Conservation (phyloP, 345 rosid species). For the Dimocarpus longan region DNA sequence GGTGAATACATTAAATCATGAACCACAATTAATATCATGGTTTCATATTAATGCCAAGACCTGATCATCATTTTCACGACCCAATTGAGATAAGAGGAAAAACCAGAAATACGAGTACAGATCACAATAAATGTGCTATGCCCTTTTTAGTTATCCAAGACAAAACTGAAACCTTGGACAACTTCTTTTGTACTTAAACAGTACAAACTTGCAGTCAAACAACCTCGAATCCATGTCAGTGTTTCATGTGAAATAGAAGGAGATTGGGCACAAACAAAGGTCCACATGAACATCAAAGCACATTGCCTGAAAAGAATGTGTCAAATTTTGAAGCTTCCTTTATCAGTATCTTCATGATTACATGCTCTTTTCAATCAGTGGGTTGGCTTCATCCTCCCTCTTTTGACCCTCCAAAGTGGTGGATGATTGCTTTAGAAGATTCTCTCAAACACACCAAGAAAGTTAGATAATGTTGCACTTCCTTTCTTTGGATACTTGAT, state of each 20-base stretch:
- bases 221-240: constrained; percentile 7
- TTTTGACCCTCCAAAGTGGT: constrained; percentile 14
- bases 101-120: too few relatives aligned
- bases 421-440: constrained; percentile 32
- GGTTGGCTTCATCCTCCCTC: constrained; percentile 6
- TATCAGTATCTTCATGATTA: constrained; percentile 16
- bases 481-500: not conserved
- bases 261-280: constrained; percentile 15
- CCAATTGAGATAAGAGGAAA: too few relatives aligned
- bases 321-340: constrained; percentile 17
- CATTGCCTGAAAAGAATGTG: not conserved
- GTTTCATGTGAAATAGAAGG: not conserved
- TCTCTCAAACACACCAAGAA: constrained; percentile 13
- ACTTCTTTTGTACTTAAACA: not conserved
- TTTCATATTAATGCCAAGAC: too few relatives aligned
- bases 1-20: too few relatives aligned
- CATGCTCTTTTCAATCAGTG: not conserved
- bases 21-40: too few relatives aligned
- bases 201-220: not conserved
- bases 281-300: not conserved
- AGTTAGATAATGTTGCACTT: not conserved
- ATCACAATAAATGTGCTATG: too few relatives aligned
- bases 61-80: too few relatives aligned
- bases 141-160: too few relatives aligned
- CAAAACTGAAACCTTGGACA: not conserved